Evolutionary conservation across 257 asterid genomes (phyloP).

Genomic region (Dorcoceras hygrometricum): DNA sequence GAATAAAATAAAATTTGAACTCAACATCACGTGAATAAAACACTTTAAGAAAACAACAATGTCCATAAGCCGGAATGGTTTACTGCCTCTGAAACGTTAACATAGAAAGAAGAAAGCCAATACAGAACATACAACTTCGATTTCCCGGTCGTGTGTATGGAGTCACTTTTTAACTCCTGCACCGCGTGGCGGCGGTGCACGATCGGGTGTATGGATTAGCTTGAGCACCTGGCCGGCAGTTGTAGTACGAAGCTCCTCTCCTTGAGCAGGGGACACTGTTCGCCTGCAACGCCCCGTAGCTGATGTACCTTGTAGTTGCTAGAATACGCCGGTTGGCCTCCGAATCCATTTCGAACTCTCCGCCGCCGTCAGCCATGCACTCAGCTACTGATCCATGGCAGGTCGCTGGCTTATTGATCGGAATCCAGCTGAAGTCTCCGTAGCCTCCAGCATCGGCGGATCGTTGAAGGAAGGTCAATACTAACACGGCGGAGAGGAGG

Average conservation of each 20-base stretch:
- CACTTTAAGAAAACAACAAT: background rate
- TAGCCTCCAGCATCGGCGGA: constrained; percentile 14
- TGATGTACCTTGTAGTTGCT: constrained; percentile 31
- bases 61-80: too few species aligned
- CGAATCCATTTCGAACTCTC: constrained; percentile 45
- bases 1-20: background rate
- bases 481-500: constrained; percentile 8
- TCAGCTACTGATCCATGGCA: constrained; percentile 54
- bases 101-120: background rate
- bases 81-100: too few species aligned
- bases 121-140: background rate
- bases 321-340: constrained; percentile 45
- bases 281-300: constrained; percentile 49
- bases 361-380: constrained; percentile 39
- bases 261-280: constrained; percentile 43
- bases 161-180: constrained; percentile 31
- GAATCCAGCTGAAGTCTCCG: constrained; percentile 18
- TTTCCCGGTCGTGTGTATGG: background rate
- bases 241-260: constrained; percentile 44
- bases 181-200: constrained; percentile 40
- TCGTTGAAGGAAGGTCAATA: constrained; percentile 1
- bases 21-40: too few species aligned
- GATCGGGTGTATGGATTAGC: constrained; percentile 42
- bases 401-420: constrained; percentile 21
- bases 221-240: constrained; percentile 41